Conservation (phyloP, 2,329 filamentous ascomycete species). For the Alternaria infectoria region DNA sequence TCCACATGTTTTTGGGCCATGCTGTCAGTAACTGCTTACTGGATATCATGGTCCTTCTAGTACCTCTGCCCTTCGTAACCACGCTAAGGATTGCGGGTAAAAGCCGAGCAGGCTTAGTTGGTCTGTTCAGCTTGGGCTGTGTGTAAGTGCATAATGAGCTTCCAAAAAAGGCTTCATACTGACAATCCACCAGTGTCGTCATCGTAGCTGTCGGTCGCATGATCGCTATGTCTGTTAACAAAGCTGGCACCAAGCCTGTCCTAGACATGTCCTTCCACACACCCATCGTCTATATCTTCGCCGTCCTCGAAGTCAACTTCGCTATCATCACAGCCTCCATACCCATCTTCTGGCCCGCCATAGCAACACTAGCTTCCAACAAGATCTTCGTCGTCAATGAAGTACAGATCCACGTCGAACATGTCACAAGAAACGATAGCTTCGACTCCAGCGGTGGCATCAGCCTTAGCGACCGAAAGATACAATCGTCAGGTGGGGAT, state of each 20-base stretch:
- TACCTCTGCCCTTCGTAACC: conserved; percentile 43
- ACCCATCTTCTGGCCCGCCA: conserved; percentile 49
- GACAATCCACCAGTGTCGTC: conserved; percentile 27
- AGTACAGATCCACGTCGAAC: conserved; percentile 43
- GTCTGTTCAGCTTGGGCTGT: conserved; percentile 40
- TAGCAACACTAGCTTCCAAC: conserved; percentile 38
- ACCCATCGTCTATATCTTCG: conserved; percentile 42
- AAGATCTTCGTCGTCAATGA: conserved; percentile 50
- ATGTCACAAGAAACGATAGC: conserved; percentile 21
- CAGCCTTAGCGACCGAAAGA: conserved; percentile 23
- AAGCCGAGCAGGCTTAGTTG: conserved; percentile 36
- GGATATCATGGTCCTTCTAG: conserved; percentile 37
- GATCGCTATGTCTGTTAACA: conserved; percentile 33
- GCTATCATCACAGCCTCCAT: conserved; percentile 47
- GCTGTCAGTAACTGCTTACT: conserved; percentile 41
- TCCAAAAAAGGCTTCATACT: neutral
- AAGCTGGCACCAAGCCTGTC: conserved; percentile 40
- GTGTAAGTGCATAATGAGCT: conserved; percentile 43
- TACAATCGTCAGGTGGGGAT: conserved; percentile 1
- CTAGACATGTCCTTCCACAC: conserved; percentile 41
- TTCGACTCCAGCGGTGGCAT: conserved; percentile 20
- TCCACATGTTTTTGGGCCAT: conserved; percentile 38
- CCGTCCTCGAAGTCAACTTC: conserved; percentile 47
- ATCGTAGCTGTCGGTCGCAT: conserved; percentile 38
- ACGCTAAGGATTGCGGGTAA: conserved; percentile 38